Evolutionary conservation across 768 basidiomycete species (phyloP).

Genomic region (Holtermannia corniformis): DNA sequence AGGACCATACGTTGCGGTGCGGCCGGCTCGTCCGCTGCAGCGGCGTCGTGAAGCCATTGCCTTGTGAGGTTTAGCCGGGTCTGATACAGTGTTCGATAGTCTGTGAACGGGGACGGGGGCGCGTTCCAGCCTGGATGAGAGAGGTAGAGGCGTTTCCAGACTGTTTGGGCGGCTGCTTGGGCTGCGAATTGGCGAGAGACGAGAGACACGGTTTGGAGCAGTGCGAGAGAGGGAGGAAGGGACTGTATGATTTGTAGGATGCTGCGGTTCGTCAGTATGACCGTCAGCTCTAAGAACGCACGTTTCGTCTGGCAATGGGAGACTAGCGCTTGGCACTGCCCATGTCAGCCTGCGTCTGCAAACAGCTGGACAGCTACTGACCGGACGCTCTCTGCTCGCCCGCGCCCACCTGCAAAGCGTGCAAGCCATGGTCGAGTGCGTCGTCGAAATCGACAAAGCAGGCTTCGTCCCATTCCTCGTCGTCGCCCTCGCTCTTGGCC

Average conservation of each 20-base stretch:
- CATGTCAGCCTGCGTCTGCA: not conserved
- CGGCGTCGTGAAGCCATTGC: not conserved
- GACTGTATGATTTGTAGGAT: conserved; percentile 16
- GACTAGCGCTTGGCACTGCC: not conserved
- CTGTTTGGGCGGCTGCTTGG: conserved; percentile 14
- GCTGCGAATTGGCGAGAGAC: conserved; percentile 12
- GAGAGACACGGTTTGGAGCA: conserved; percentile 8
- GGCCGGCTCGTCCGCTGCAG: not conserved
- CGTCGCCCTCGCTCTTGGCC: not conserved
- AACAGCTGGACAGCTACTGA: no score
- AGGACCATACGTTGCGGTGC: not conserved
- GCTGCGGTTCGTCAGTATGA: conserved; percentile 3
- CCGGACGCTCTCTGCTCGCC: not conserved
- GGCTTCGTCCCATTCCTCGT: not conserved
- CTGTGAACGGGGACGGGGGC: conserved; percentile 1
- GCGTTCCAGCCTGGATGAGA: not conserved
- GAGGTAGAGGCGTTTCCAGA: conserved; percentile 12
- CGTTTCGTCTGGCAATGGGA: conserved; percentile 30
- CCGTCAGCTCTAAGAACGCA: conserved; percentile 7
- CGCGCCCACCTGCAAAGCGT: not conserved
- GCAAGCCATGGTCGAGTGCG: not conserved
- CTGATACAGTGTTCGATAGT: conserved; percentile 24
- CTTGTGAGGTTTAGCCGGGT: conserved; percentile 5
- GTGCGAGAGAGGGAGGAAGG: conserved; percentile 14
- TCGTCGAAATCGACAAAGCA: conserved; percentile 1